Evolutionary conservation across 805 yeast species (phyloP).

Genomic region (Yamadazyma philogaea): DNA sequence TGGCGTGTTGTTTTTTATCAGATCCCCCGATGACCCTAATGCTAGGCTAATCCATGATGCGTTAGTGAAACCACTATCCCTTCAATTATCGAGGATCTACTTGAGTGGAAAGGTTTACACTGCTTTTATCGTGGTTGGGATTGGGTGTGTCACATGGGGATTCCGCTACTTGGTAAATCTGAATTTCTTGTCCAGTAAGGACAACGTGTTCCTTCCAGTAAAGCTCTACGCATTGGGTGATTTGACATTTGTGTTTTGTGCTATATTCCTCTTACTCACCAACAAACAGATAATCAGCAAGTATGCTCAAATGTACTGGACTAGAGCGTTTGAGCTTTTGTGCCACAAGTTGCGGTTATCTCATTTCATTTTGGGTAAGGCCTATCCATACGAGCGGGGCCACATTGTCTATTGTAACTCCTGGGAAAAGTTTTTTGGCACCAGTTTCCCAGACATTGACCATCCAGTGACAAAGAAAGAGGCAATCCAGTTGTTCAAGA

Average conservation of each 20-base stretch:
- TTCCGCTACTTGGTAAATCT: constrained; percentile 23
- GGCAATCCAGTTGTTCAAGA: constrained; percentile 43
- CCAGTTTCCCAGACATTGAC: constrained; percentile 45
- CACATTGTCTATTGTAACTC: constrained; percentile 53
- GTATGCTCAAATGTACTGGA: constrained; percentile 58
- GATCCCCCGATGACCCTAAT: constrained; percentile 93
- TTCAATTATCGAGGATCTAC: constrained; percentile 70
- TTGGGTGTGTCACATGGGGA: constrained; percentile 63
- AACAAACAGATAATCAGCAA: constrained; percentile 14
- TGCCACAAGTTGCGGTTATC: constrained; percentile 65
- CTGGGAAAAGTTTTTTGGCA: constrained; percentile 41
- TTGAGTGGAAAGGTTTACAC: constrained; percentile 75
- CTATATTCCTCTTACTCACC: constrained; percentile 2
- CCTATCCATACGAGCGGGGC: constrained; percentile 69
- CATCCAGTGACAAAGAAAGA: constrained; percentile 51
- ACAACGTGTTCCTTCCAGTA: constrained; percentile 28
- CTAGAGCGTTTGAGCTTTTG: constrained; percentile 49
- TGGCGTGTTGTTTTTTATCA: constrained; percentile 86
- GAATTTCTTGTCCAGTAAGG: constrained; percentile 6
- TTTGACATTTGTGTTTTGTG: constrained; percentile 8
- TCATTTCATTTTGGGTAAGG: constrained; percentile 70
- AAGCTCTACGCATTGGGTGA: constrained; percentile 13
- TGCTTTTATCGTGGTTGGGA: constrained; percentile 66
- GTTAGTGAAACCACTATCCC: constrained; percentile 64
- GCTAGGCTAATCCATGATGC: constrained; percentile 85